Base-by-base conservation (phyloP, 2,329 filamentous ascomycete species). In the Cryphonectria japonica region DNA sequence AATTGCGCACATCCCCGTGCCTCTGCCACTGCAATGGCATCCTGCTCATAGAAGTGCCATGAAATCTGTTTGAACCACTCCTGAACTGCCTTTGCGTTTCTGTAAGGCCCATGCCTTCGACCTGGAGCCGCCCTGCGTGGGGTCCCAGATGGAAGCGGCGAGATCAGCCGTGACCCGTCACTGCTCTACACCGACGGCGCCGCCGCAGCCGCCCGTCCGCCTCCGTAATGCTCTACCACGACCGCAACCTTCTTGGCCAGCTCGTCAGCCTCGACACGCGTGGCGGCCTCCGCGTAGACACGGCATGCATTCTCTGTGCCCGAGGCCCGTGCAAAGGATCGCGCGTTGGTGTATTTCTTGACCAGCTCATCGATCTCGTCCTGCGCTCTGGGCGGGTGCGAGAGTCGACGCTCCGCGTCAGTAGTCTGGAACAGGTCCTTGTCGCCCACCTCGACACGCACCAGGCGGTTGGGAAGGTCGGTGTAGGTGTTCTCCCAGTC, bases 301-400 rank as follows among this genome's bases (percentile, higher is more conserved):
- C 96, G 89, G 76, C 97, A 95, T 2, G 94, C 95, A 80, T 99
- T 97, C 82, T 99, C 96, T 0, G 96, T 99, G 41, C 96, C 96
- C 75, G 92, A 96, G 52, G 96, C 94, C 76, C 96, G 91, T 9
- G 94, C 96, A 81, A 99, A 99, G 66, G 93, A 91, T 74, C 96
- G 89, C 2, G 93, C 96, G 77, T 93, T 92, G 78, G 93, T 93
- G 83, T 97, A 98, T 81, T 97, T 97, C 78, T 91, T 92, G 73
- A 98, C 95, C 72, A 93, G 86, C 73, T 90, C 88, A 81, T 98
- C 95, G 76, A 99, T 98, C 80, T 94, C 90, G 26, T 89, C 87
- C 82, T 99, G 96, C 39, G 93, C 87, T 66, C 94, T 93, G 11
- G 86, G 83, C 0, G 96, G 96, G 70, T 91, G 90, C 77, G 92